Evolutionary conservation across 2,329 filamentous ascomycete genomes (phyloP).

Genomic region (Colletotrichum sp.): DNA sequence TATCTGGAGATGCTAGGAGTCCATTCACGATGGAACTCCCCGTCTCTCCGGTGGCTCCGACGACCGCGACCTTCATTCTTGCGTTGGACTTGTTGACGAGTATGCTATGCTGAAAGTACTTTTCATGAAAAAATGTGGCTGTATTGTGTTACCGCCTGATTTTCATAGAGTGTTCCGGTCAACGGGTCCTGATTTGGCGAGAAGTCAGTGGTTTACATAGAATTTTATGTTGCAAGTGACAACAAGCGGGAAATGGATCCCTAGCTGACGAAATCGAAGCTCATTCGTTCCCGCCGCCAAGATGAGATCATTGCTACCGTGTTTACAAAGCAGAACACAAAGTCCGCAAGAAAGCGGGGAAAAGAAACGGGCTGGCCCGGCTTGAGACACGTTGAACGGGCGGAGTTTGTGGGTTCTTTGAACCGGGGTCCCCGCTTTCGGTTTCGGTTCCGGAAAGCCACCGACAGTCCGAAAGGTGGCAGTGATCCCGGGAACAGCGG

Average conservation of each 20-base stretch:
- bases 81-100: not conserved
- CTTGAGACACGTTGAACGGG: not conserved
- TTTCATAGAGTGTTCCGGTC: too few species aligned
- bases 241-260: not conserved
- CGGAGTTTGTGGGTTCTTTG: not conserved
- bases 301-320: not conserved
- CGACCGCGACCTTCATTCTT: constrained; percentile 33
- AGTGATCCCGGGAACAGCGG: not conserved
- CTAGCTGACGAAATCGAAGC: not conserved
- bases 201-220: not conserved
- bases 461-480: not conserved
- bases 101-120: not conserved
- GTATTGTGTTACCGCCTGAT: not conserved
- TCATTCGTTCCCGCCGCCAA: not conserved
- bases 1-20: constrained; percentile 29
- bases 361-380: not conserved
- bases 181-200: rapidly evolving
- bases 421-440: not conserved
- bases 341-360: constrained; percentile 4
- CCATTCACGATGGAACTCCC: constrained; percentile 42
- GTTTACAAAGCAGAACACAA: not conserved
- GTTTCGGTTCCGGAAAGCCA: not conserved
- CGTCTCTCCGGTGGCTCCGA: constrained; percentile 49
- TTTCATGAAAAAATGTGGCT: rapidly evolving
- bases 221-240: not conserved